phyloP scores from a whole-genome alignment of 164 flowering plant genomes.

The Annona squamosa region DNA sequence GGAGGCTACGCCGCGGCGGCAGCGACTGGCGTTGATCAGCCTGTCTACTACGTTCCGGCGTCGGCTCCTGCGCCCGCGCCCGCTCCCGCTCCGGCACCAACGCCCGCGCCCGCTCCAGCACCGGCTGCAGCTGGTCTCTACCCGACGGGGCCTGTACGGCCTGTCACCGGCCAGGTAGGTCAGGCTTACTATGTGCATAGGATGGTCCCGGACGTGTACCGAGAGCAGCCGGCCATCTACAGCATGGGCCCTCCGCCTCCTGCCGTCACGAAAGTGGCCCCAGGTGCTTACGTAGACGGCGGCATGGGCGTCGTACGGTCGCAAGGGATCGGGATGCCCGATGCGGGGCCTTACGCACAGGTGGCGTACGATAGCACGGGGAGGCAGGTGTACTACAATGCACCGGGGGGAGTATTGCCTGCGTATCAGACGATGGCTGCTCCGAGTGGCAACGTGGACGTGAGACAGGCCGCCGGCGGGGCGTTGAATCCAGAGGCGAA shows the following conservation, averaged over 20 bases:
- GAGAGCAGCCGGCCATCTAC: constrained; percentile 34
- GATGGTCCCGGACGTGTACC: constrained; percentile 34
- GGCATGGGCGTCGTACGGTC: constrained; percentile 10
- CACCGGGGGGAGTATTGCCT: constrained; percentile 33
- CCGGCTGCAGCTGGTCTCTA: constrained; percentile 14
- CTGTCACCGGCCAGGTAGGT: constrained; percentile 27
- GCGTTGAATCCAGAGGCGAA: constrained; percentile 26
- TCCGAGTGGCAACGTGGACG: constrained; percentile 16
- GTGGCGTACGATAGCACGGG: constrained; percentile 59
- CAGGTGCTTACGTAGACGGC: constrained; percentile 1
- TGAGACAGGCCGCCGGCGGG: constrained; percentile 17
- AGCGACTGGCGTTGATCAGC: constrained; percentile 28
- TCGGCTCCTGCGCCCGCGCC: constrained; percentile 7
- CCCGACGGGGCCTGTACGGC: constrained; percentile 29
- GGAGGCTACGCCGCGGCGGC: constrained; percentile 22
- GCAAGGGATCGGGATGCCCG: constrained; percentile 8
- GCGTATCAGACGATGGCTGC: constrained; percentile 26
- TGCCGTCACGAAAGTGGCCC: constrained; percentile 2
- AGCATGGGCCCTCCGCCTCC: constrained; percentile 20
- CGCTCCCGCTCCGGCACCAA: constrained; percentile 5
- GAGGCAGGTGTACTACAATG: constrained; percentile 56
- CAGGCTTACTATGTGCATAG: constrained; percentile 57
- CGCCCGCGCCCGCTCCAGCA: constrained; percentile 4
- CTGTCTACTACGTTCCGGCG: constrained; percentile 23
- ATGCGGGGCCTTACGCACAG: constrained; percentile 26